Base-by-base conservation (phyloP, 2,329 filamentous ascomycete genomes). In the Neopestalotiopsis rosae region DNA sequence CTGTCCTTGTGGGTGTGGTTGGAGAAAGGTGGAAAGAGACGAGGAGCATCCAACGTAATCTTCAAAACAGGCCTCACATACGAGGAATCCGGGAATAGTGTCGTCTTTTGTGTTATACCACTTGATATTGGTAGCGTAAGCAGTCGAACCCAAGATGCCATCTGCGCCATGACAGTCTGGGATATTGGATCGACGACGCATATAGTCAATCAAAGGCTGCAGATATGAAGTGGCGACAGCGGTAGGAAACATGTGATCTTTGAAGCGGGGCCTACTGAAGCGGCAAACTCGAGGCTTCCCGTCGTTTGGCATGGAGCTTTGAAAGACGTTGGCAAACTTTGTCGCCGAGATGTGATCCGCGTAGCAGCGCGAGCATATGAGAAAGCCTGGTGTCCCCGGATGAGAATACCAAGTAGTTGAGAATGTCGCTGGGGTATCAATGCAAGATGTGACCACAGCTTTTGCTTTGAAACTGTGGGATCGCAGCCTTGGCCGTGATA, bases 361-460 rank as follows among this genome's bases (percentile, higher is more conserved):
- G 42, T 83, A 80, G 70, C 84, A 86, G 28, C 77, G 73, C 1
- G 81, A 82, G 70, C 83, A 86, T 42, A 84, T 74, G 3, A 78
- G 68, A 30, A 78, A 82, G 1, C 75, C 71, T 0, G 80, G 78
- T 0, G 76, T 77, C 1, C 70, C 67, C 0, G 76, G 69, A 52
- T 84, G 80, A 3, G 72, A 73, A 71, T 82, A 81, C 81, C 82
- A 84, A 13, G 79, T 76, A 5, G 81, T 77, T 0, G 75, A 59
- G 17, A 78, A 78, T 0, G 75, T 70, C 24, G 77, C 69, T 1
- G 74, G 73, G 1, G 64, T 70, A 24, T 76, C 72, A 40, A 79
- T 74, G 67, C 81, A 83, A 61, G 77, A 72, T 0, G 74, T 69
- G 1, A 76, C 59, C 7, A 62, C 59, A 10, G 32, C 30, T 20